Percentiles rank a stretch among this genome's conserved stretches.
Evolutionary conservation across 2,329 filamentous ascomycete species (phyloP).

Genomic region (Phoma herbarum): DNA sequence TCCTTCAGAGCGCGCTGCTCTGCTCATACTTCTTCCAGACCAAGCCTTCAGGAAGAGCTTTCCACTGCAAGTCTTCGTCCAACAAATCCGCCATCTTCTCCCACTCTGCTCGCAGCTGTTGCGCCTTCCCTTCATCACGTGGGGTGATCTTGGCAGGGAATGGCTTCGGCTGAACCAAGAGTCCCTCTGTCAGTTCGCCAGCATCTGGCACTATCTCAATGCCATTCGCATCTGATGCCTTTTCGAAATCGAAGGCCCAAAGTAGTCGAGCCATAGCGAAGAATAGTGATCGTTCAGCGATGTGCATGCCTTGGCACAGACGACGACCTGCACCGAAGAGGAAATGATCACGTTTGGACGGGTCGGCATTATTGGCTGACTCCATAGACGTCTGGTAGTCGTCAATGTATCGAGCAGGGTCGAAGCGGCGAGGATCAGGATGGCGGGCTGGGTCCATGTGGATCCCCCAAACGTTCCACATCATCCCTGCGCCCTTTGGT

Average conservation of each 20-base stretch:
- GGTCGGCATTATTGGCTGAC: slow-evolving; percentile 42
- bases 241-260: slow-evolving; percentile 45
- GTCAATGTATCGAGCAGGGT: slow-evolving; percentile 53
- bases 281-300: slow-evolving; percentile 46
- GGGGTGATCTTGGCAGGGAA: slow-evolving; percentile 31
- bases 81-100: slow-evolving; percentile 26
- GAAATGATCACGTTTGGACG: slow-evolving; percentile 47
- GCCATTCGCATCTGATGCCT: slow-evolving; percentile 7
- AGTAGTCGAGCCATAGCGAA: slow-evolving; percentile 44
- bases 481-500: slow-evolving; percentile 49
- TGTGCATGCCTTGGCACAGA: slow-evolving; percentile 51
- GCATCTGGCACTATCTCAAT: slow-evolving; percentile 23
- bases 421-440: slow-evolving; percentile 54
- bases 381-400: slow-evolving; percentile 44
- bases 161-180: slow-evolving; percentile 29
- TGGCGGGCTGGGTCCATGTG: slow-evolving; percentile 54
- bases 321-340: slow-evolving; percentile 52
- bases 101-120: slow-evolving; percentile 28
- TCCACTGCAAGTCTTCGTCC: slow-evolving; percentile 34
- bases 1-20: not conserved
- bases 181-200: slow-evolving; percentile 28
- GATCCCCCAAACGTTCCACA: slow-evolving; percentile 46
- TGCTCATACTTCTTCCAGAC: slow-evolving; percentile 27
- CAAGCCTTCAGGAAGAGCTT: slow-evolving; percentile 28
- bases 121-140: slow-evolving; percentile 21